Base-by-base conservation (phyloP, 75 land plant species). In the Gnetum montanum region DNA sequence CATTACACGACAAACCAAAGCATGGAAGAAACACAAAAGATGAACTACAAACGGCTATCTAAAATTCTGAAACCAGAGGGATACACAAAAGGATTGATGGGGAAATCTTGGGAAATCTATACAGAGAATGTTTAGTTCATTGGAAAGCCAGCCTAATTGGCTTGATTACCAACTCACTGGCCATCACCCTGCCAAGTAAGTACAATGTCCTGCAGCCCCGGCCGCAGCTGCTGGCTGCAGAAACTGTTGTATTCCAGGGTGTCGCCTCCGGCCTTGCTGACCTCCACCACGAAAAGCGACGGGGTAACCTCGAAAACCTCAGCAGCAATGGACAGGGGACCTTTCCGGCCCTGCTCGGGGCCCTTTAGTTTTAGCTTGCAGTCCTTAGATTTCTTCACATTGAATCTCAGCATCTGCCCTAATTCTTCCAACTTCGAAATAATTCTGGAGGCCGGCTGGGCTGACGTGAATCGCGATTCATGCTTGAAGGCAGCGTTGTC, bases 401-500 rank as follows among this genome's bases (percentile, higher is more conserved):
- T 82, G 49, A 87, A 70, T 25, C 62, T 74, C 38, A 83, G 43
- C 8, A 62, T 61, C 76, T 66, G 79, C 2, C 81, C 88, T 46
- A 78, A 55, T 28, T 73, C 88, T 66, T 87, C 88, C 34, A 87
- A 67, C 46, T 68, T 74, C n/a, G 76, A 54, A 43, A 87, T 69
- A 20, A 87, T 87, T 25, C 53, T 54, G 0, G 71, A 59, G 6
- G 75, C 72, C 12, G 78, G 67, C 45, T 71, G 55, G 25, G 35
- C 58, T 0, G 82, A 70, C 20, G 82, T 78, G 47, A 78, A 83
- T 24, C 75, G 37, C 16, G 70, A 63, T 49, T 83, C 86, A 40
- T 58, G 64, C 63, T 68, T 79, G 31, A 35, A 55, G 29, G 8
- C 61, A 57, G 1, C 27, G 46, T 27, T 19, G 8, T 62, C 69